These are phyloP conservation scores for Chernovozyma sophiae-reginae DNA, from an alignment of 1,139 yeast genomes.

Conservation along the genomic window DNA sequence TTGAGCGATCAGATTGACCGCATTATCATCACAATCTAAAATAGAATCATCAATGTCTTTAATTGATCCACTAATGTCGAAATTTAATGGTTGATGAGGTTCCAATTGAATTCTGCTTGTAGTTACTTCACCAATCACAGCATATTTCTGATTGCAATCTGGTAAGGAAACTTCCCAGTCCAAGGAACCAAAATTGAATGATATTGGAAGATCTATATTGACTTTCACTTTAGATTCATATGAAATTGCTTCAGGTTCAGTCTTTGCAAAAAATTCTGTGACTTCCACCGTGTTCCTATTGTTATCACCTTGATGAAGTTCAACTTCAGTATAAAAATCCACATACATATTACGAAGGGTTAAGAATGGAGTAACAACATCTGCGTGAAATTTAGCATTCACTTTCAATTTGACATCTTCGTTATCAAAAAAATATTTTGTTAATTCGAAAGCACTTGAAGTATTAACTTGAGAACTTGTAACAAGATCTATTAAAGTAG, in stretches of 20 bases:
- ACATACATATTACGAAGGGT: constrained; percentile 1
- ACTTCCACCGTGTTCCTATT: constrained; percentile 8
- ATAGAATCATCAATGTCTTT: background rate
- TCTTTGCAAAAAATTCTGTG: constrained; percentile 1
- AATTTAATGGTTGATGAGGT: constrained; percentile 14
- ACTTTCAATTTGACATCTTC: constrained; percentile 3
- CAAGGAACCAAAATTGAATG: constrained; percentile 16
- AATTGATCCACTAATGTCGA: constrained; percentile 13
- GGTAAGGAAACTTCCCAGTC: constrained; percentile 25
- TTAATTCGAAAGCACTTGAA: constrained; percentile 1
- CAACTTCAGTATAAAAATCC: constrained; percentile 3
- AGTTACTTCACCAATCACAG: constrained; percentile 23
- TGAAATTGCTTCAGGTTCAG: constrained; percentile 2
- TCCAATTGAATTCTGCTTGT: constrained; percentile 14
- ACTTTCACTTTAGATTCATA: constrained; percentile 9
- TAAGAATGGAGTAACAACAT: constrained; percentile 2
- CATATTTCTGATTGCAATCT: constrained; percentile 19
- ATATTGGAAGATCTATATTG: constrained; percentile 17
- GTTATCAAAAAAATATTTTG: constrained; percentile 2
- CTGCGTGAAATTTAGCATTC: constrained; percentile 6
- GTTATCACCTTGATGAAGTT: constrained; percentile 1
- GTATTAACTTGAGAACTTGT: constrained; percentile 14
- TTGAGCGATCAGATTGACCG: background rate
- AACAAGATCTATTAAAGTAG: constrained; percentile 24
- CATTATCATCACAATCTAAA: background rate